Evolutionary conservation across 2,329 filamentous ascomycete species (phyloP).

Genomic region (Penicillium freii): DNA sequence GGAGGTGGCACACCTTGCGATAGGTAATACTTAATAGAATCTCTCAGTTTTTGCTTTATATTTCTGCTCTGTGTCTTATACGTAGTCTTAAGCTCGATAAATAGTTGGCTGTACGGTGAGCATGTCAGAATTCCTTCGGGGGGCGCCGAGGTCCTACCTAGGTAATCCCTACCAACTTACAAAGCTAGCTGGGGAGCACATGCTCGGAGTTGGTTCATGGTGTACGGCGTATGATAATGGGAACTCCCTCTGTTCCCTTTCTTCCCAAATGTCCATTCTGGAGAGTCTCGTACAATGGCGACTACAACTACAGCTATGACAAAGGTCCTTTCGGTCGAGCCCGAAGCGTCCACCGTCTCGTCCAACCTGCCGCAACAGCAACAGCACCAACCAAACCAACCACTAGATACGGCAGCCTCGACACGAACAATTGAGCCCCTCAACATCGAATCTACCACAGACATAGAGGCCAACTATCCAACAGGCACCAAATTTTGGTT

Average conservation of each 20-base stretch:
- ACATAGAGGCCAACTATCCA: conserved; percentile 10
- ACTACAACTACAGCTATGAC: not conserved
- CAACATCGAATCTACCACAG: not conserved
- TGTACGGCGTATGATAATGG: not conserved
- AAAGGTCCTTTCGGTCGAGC: not conserved
- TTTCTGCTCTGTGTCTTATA: not conserved
- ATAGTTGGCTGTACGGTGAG: too few relatives aligned
- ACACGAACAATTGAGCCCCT: conserved; percentile 1
- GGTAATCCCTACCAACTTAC: too few relatives aligned
- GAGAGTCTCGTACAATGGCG: not conserved
- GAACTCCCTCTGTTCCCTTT: not conserved
- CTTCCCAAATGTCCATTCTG: not conserved
- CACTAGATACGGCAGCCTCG: not conserved
- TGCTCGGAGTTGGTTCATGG: conserved; percentile 45
- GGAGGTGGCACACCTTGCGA: conserved; percentile 31
- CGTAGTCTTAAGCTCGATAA: not conserved
- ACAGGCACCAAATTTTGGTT: conserved; percentile 19
- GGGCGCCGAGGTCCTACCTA: not conserved
- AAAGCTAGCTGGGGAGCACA: too few relatives aligned
- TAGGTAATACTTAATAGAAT: conserved; percentile 43
- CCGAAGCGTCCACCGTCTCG: not conserved
- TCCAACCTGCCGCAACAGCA: not conserved
- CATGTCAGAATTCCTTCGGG: not conserved
- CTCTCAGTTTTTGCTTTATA: conserved; percentile 25
- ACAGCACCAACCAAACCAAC: not conserved